A percentile compares a stretch with the other conserved stretches of the same genome.
These are phyloP conservation scores for Hypericum perforatum DNA, from an alignment of 345 rosid genomes.

Conservation along the genomic window DNA sequence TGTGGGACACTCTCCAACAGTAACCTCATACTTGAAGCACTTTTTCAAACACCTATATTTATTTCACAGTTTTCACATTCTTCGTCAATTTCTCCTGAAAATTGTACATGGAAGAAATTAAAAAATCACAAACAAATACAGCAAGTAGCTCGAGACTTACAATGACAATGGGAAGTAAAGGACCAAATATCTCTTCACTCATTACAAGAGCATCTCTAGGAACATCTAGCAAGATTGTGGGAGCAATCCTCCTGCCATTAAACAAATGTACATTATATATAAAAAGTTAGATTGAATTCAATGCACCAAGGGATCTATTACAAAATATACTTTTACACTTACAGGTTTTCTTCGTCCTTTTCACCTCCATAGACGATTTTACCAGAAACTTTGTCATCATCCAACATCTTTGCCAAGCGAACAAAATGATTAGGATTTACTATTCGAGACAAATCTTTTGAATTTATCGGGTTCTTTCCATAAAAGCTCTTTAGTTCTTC, in stretches of 20 bases:
- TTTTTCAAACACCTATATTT: too few relatives aligned
- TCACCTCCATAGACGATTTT: constrained; percentile 78
- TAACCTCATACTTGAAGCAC: too few relatives aligned
- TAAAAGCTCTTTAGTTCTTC: constrained; percentile 54
- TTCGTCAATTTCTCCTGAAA: background rate
- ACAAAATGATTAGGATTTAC: constrained; percentile 72
- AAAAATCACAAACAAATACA: background rate
- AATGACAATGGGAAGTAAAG: constrained; percentile 73
- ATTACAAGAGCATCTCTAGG: constrained; percentile 67
- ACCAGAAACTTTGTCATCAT: constrained; percentile 71
- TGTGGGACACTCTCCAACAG: too few relatives aligned
- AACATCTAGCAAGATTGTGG: constrained; percentile 81
- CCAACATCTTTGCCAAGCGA: constrained; percentile 65
- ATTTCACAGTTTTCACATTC: too few relatives aligned
- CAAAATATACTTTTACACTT: constrained; percentile 24
- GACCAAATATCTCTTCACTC: constrained; percentile 95
- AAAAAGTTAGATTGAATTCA: background rate
- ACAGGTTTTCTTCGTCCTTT: constrained; percentile 58
- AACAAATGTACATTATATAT: constrained; percentile 5
- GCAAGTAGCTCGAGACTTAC: constrained; percentile 24
- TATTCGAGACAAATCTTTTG: constrained; percentile 74
- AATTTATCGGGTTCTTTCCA: constrained; percentile 68
- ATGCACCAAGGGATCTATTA: background rate
- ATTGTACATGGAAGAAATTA: constrained; percentile 1
- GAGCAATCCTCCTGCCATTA: constrained; percentile 58